A percentile compares a stretch with the other conserved stretches of the same genome.
These are phyloP conservation scores for Chlorokybus atmophyticus DNA, from an alignment of 139 green algal genomes.

Conservation along the genomic window DNA sequence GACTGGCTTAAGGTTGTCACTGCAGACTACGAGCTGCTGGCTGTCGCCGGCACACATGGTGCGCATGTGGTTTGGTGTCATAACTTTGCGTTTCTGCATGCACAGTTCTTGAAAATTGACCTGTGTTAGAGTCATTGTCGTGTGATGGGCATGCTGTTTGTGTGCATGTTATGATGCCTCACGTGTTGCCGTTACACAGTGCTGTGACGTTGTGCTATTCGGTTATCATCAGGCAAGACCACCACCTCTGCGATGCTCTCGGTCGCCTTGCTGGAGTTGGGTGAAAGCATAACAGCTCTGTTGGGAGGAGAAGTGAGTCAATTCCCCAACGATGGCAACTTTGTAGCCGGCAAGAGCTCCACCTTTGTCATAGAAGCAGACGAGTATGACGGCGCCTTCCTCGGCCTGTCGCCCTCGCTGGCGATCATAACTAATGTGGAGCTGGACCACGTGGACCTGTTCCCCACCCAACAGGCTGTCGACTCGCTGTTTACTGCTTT, in stretches of 20 bases:
- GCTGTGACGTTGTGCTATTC: no score
- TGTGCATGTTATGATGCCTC: no score
- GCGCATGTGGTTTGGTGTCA: no score
- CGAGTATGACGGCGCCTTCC: slow-evolving; percentile 28
- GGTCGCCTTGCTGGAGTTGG: slow-evolving; percentile 9
- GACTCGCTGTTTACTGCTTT: no score
- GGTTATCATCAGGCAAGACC: slow-evolving; percentile 22
- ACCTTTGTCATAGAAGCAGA: slow-evolving; percentile 14
- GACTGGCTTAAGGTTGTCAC: slow-evolving; percentile 29
- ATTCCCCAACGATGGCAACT: slow-evolving; percentile 15
- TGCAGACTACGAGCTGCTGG: slow-evolving; percentile 15
- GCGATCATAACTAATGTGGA: slow-evolving; percentile 39
- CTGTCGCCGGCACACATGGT: slow-evolving; percentile 29
- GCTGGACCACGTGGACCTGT: slow-evolving; percentile 41
- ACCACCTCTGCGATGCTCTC: slow-evolving; percentile 29
- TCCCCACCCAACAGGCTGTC: no score
- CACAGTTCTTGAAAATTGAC: no score
- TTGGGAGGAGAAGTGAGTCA: slow-evolving; percentile 24
- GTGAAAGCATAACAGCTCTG: slow-evolving; percentile 19
- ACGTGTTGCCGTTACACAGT: no score
- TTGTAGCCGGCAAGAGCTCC: slow-evolving; percentile 1
- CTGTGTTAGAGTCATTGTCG: no score
- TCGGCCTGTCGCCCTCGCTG: slow-evolving; percentile 14
- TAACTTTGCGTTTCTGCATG: no score
- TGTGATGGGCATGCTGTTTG: no score